phyloP scores from a whole-genome alignment of 78 protist genomes.

The Dictyostelium brefeldianum region DNA sequence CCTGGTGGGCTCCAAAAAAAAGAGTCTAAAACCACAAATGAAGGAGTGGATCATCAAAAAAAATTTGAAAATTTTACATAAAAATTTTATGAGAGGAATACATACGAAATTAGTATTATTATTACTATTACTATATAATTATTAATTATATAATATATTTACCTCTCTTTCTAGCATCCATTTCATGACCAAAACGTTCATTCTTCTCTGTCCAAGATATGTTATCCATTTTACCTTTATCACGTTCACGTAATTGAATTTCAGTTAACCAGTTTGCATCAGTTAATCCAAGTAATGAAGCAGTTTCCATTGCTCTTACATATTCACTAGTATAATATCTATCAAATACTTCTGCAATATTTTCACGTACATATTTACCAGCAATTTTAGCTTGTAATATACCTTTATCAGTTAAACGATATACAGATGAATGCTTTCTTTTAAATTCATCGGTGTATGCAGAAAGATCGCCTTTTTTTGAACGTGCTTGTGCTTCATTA shows the following conservation, averaged over 20 bases:
- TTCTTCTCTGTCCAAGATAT: constrained; percentile 81
- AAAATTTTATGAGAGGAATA: too few species aligned
- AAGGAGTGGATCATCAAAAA: too few species aligned
- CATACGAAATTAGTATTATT: too few species aligned
- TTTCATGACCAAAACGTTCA: constrained; percentile 71
- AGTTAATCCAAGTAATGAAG: constrained; percentile 63
- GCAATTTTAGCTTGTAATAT: constrained; percentile 80
- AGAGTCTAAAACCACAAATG: too few species aligned
- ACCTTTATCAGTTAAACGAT: constrained; percentile 86
- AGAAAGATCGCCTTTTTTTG: constrained; percentile 76
- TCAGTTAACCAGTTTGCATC: constrained; percentile 84
- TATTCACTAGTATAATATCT: constrained; percentile 86
- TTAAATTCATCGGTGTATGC: constrained; percentile 83
- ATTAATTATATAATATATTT: too few species aligned
- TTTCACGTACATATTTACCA: constrained; percentile 81
- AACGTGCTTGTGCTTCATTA: constrained; percentile 81
- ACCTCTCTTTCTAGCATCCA: constrained; percentile 64
- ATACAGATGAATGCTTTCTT: constrained; percentile 77
- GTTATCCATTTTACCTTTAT: constrained; percentile 83
- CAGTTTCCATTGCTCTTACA: constrained; percentile 91
- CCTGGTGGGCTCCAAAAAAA: too few species aligned
- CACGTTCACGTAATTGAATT: constrained; percentile 84
- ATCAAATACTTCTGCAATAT: constrained; percentile 84
- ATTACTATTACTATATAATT: too few species aligned
- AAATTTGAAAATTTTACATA: too few species aligned